A percentile compares a stretch with the other conserved stretches of the same genome.
Evolutionary conservation across 306 rosid genomes (phyloP).

Genomic region (Quercus robur): DNA sequence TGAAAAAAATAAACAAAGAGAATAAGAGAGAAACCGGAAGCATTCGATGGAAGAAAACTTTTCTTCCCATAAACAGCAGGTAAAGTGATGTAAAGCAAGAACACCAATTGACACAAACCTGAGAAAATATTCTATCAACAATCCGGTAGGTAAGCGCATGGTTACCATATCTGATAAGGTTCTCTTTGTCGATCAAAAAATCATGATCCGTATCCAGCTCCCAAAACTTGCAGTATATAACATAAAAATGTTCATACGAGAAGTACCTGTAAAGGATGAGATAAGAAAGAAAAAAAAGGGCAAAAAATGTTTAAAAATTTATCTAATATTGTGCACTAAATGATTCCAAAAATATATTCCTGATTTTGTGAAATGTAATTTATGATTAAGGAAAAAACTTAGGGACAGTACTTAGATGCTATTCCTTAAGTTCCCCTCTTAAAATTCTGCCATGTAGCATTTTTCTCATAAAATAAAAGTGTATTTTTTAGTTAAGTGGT

Average conservation of each 20-base stretch:
- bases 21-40: neutral
- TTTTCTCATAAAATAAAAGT: no score
- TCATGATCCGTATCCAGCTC: slow-evolving; percentile 99
- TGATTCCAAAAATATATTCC: neutral
- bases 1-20: neutral
- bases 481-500: no score
- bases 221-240: slow-evolving; percentile 99
- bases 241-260: slow-evolving; percentile 97
- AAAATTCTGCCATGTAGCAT: no score
- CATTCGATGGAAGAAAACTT: neutral
- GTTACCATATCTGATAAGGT: slow-evolving; percentile 97
- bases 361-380: slow-evolving; percentile 9
- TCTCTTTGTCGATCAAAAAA: slow-evolving; percentile 95
- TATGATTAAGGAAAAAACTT: neutral
- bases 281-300: neutral
- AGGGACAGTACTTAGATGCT: no score
- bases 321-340: neutral
- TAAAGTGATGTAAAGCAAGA: slow-evolving; percentile 26
- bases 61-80: slow-evolving; percentile 12
- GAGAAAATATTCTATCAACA: slow-evolving; percentile 98
- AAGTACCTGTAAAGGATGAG: slow-evolving; percentile 61
- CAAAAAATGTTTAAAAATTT: neutral
- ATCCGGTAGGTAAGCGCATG: slow-evolving; percentile 97
- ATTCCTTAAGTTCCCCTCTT: no score
- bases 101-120: slow-evolving; percentile 54